A percentile compares a stretch with the other conserved stretches of the same genome.
Evolutionary conservation across 2,329 filamentous ascomycete genomes (phyloP).

Genomic region (Juglanconis oblonga): DNA sequence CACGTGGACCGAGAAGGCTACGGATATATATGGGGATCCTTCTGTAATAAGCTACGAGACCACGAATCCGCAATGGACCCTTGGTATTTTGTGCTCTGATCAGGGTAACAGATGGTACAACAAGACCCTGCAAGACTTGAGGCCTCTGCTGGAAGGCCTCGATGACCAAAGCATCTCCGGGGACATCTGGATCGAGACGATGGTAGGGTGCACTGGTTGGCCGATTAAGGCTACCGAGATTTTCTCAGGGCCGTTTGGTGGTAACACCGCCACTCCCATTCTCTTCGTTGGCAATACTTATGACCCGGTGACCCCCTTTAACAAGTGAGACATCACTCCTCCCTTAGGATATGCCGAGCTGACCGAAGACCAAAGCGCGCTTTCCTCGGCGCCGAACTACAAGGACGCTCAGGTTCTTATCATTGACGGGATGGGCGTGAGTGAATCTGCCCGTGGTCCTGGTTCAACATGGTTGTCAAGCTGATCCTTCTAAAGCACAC

Average conservation of each 20-base stretch:
- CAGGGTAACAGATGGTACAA: conserved; percentile 19
- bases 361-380: neutral
- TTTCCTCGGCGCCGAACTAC: conserved; percentile 14
- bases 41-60: neutral
- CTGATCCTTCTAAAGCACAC: conserved; percentile 1
- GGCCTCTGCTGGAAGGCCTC: conserved; percentile 7
- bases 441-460: neutral
- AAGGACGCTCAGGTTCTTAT: conserved; percentile 12
- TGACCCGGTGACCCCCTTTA: conserved; percentile 17
- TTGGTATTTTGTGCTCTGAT: conserved; percentile 16
- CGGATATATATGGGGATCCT: too few relatives aligned
- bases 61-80: neutral
- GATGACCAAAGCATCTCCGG: conserved; percentile 13
- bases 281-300: conserved; percentile 20
- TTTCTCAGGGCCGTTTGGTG: conserved; percentile 15
- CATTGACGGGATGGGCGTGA: conserved; percentile 16
- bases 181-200: conserved; percentile 12
- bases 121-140: conserved; percentile 13
- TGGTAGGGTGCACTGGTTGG: conserved; percentile 16
- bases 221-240: conserved; percentile 14
- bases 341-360: neutral
- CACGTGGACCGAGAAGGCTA: neutral
- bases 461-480: neutral
- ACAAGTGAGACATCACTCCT: conserved; percentile 12
- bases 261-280: conserved; percentile 17